phyloP scores from a whole-genome alignment of 345 rosid species.

The Excoecaria agallocha region DNA sequence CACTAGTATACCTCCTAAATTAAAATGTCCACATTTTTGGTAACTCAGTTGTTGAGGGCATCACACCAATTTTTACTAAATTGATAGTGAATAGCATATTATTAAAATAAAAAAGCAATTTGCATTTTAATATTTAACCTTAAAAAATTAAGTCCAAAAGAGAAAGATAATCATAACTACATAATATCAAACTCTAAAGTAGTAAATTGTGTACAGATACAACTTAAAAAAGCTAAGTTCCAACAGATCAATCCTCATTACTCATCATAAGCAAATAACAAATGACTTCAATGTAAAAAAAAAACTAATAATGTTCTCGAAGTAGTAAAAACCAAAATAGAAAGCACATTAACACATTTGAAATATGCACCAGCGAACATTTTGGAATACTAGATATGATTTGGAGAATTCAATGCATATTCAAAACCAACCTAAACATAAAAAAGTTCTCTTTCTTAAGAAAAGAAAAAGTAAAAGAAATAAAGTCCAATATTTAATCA shows the following conservation, averaged over 20 bases:
- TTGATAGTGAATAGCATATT: slow-evolving; percentile 18
- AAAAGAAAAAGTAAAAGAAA: not conserved
- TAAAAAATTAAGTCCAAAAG: not conserved
- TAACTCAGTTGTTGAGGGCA: slow-evolving; percentile 32
- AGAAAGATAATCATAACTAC: slow-evolving; percentile 10
- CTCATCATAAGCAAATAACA: not conserved
- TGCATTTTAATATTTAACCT: not conserved
- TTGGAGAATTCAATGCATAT: not conserved
- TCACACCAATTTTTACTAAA: slow-evolving; percentile 42
- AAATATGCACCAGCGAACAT: too few relatives aligned
- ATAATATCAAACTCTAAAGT: not conserved
- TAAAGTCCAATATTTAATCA: not conserved
- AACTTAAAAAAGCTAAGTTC: not conserved
- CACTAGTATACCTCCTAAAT: too few relatives aligned
- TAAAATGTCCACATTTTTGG: too few relatives aligned
- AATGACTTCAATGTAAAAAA: not conserved
- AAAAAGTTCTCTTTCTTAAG: not conserved
- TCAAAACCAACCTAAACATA: not conserved
- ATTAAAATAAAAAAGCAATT: not conserved
- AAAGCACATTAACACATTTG: not conserved
- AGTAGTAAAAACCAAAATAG: not conserved
- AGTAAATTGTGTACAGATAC: not conserved
- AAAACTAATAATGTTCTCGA: not conserved
- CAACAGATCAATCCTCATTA: not conserved
- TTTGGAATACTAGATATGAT: too few relatives aligned